Evolutionary conservation across 768 basidiomycete species (phyloP).

Genomic region (Tephrocybe sp.): DNA sequence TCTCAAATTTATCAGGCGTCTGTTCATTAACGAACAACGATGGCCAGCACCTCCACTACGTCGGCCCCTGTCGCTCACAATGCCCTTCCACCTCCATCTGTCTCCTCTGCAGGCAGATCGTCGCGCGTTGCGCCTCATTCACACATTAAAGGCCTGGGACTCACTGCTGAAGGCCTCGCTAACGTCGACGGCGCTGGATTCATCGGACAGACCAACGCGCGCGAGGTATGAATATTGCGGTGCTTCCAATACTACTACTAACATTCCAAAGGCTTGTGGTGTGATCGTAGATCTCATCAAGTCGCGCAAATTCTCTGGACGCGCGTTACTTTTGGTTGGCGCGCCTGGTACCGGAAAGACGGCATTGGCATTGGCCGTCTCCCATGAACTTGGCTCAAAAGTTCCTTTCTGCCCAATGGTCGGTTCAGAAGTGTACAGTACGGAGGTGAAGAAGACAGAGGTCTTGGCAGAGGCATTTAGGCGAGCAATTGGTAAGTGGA

Average conservation of each 20-base stretch:
- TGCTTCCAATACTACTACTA: neutral
- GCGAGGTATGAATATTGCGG: conserved; percentile 63
- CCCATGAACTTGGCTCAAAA: conserved; percentile 91
- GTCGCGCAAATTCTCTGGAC: conserved; percentile 90
- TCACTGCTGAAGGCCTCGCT: conserved; percentile 83
- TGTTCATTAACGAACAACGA: neutral
- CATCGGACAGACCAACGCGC: conserved; percentile 85
- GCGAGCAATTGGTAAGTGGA: conserved; percentile 84
- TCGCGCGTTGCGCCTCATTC: conserved; percentile 90
- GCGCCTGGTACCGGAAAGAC: conserved; percentile 99
- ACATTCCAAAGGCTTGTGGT: conserved; percentile 74
- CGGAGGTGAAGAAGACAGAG: conserved; percentile 99
- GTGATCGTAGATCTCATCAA: conserved; percentile 89
- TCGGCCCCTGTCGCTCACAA: conserved; percentile 68
- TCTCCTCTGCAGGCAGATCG: conserved; percentile 60
- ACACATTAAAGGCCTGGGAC: conserved; percentile 94
- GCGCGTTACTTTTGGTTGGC: conserved; percentile 89
- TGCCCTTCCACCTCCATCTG: conserved; percentile 68
- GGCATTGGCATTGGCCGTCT: conserved; percentile 91
- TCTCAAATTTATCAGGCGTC: conserved; percentile 1
- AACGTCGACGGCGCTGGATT: conserved; percentile 77
- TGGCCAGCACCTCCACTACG: conserved; percentile 39
- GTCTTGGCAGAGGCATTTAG: conserved; percentile 94
- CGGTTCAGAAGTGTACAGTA: conserved; percentile 93
- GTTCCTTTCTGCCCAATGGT: conserved; percentile 99